Conservation (phyloP, 75 land plant species). For the Cunninghamia lanceolata region DNA sequence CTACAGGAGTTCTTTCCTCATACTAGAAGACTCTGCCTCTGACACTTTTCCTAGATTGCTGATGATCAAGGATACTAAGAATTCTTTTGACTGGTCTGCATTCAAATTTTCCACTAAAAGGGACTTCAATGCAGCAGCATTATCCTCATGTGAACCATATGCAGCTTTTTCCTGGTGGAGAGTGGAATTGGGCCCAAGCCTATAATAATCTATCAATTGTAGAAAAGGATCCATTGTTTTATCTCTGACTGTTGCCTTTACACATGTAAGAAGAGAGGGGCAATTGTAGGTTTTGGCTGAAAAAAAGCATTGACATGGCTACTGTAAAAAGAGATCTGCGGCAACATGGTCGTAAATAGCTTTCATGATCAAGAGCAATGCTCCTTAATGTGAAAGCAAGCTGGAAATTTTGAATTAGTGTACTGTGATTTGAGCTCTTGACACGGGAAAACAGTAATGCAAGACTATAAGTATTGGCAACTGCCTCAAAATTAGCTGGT, state of each 20-base stretch:
- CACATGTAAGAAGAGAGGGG: conserved; percentile 49
- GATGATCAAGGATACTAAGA: conserved; percentile 59
- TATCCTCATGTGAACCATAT: conserved; percentile 79
- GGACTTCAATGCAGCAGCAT: conserved; percentile 48
- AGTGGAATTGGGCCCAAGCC: conserved; percentile 39
- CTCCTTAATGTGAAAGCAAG: conserved; percentile 73
- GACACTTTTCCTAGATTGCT: conserved; percentile 48
- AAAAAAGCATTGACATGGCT: conserved; percentile 78
- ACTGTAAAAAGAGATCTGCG: conserved; percentile 84
- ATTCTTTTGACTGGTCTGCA: conserved; percentile 55
- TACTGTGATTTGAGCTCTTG: conserved; percentile 63
- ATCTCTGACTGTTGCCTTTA: conserved; percentile 45
- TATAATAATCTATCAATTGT: conserved; percentile 57
- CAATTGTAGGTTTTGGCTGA: conserved; percentile 74
- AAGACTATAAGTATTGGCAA: conserved; percentile 82
- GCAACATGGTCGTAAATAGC: conserved; percentile 57
- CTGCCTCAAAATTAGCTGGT: conserved; percentile 86
- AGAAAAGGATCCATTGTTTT: conserved; percentile 81
- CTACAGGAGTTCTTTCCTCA: conserved; percentile 42
- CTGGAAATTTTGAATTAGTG: conserved; percentile 69
- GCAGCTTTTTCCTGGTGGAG: background rate
- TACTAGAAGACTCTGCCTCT: conserved; percentile 40
- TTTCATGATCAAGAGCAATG: conserved; percentile 53
- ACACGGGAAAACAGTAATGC: conserved; percentile 68
- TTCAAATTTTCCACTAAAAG: conserved; percentile 50